phyloP scores from a whole-genome alignment of 2,329 filamentous ascomycete genomes.

The Decorospora gaudefroyi region DNA sequence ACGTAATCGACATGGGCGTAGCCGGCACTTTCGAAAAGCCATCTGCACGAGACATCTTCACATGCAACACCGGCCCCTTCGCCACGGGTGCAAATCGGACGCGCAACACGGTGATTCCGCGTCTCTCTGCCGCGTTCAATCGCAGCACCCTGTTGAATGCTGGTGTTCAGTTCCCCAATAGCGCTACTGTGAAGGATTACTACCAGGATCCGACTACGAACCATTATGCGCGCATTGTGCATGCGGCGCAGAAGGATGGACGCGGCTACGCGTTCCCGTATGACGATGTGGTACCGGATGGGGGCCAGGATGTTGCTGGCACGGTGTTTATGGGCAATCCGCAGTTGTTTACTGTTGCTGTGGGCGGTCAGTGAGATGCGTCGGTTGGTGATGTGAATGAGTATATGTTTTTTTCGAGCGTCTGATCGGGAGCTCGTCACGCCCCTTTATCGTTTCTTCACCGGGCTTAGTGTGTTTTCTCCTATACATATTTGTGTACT shows the following conservation, averaged over 20 bases:
- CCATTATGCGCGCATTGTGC: constrained; percentile 66
- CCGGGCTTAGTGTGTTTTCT: too few species aligned
- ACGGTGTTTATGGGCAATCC: constrained; percentile 56
- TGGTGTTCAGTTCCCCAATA: constrained; percentile 47
- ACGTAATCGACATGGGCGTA: constrained; percentile 49
- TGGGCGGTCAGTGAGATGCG: constrained; percentile 49
- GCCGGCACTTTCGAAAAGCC: constrained; percentile 61
- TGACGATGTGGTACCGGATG: constrained; percentile 67
- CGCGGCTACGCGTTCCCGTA: constrained; percentile 69
- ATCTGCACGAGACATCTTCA: constrained; percentile 65
- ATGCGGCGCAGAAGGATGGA: constrained; percentile 62
- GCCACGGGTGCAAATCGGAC: constrained; percentile 49
- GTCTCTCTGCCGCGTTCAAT: constrained; percentile 77
- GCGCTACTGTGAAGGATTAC: constrained; percentile 37
- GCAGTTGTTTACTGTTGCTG: constrained; percentile 52
- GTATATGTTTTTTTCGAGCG: too few species aligned
- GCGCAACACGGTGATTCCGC: constrained; percentile 66
- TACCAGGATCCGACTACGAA: constrained; percentile 50
- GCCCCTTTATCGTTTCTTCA: too few species aligned
- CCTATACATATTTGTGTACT: too few species aligned
- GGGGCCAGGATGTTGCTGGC: constrained; percentile 60
- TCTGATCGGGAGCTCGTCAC: too few species aligned
- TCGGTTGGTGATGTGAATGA: neutral
- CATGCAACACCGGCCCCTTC: constrained; percentile 68
- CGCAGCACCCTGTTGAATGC: constrained; percentile 66